These are phyloP conservation scores for Solanum raphanifolium DNA, from an alignment of 257 asterid genomes.

Conservation along the genomic window DNA sequence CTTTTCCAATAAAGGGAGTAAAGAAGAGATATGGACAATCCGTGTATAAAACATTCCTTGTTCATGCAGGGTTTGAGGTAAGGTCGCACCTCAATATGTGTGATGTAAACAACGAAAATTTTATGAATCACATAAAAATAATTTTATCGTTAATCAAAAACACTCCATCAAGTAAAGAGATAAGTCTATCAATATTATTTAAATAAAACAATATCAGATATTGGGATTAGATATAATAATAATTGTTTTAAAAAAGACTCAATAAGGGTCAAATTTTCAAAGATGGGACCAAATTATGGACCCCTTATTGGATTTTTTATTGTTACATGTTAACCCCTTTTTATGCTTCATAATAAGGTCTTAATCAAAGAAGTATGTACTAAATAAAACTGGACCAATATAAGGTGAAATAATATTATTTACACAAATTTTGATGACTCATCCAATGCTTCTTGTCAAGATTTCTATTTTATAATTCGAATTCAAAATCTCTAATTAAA, in stretches of 20 bases:
- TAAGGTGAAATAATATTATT: neutral
- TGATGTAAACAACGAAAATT: too few species aligned
- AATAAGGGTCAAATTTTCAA: neutral
- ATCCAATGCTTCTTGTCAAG: neutral
- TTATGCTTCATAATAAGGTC: neutral
- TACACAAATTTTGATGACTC: neutral
- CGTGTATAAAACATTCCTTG: neutral
- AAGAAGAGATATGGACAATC: neutral
- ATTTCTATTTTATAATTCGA: accelerated
- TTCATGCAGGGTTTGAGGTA: neutral
- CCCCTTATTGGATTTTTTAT: neutral
- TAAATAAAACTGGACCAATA: neutral
- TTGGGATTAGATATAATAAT: neutral
- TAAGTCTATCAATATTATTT: neutral
- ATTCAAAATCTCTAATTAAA: too few species aligned
- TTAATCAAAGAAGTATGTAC: neutral
- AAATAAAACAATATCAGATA: neutral
- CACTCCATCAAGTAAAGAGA: neutral
- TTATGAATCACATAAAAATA: neutral
- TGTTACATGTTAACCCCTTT: neutral
- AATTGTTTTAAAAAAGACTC: neutral
- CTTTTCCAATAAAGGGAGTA: neutral
- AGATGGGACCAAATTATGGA: neutral
- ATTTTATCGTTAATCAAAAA: neutral
- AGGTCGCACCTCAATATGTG: neutral